A percentile compares a stretch with the other conserved stretches of the same genome.
Evolutionary conservation across 768 basidiomycete genomes (phyloP).

Genomic region (Obba rivulosa): DNA sequence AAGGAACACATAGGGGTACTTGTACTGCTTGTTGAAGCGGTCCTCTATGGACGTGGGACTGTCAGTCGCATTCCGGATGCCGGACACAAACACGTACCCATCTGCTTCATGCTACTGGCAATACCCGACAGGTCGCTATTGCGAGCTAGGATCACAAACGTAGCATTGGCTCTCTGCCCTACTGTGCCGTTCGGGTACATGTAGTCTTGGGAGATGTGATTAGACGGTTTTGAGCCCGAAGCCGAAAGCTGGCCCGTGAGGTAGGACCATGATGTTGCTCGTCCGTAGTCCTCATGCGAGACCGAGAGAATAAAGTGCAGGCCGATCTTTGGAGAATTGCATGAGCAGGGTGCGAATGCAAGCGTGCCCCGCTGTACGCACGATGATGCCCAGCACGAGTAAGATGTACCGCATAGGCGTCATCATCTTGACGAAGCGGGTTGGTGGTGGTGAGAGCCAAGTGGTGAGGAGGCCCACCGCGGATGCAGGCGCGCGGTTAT

Average conservation of each 20-base stretch:
- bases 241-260: slow-evolving; percentile 25
- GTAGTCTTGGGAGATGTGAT: slow-evolving; percentile 19
- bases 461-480: too few species aligned
- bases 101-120: slow-evolving; percentile 45
- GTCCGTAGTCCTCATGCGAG: slow-evolving; percentile 43
- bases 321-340: slow-evolving; percentile 34
- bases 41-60: slow-evolving; percentile 28
- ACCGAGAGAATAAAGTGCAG: slow-evolving; percentile 52
- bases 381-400: slow-evolving; percentile 31
- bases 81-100: slow-evolving; percentile 26
- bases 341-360: not conserved
- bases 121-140: slow-evolving; percentile 41
- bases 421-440: slow-evolving; percentile 37
- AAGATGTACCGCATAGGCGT: slow-evolving; percentile 57
- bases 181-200: slow-evolving; percentile 10
- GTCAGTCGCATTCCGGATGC: not conserved
- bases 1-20: slow-evolving; percentile 81
- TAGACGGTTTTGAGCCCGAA: not conserved
- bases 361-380: slow-evolving; percentile 10
- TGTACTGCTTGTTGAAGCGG: slow-evolving; percentile 54
- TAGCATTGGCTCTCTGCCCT: slow-evolving; percentile 45
- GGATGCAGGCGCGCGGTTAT: too few species aligned
- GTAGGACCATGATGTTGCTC: slow-evolving; percentile 37
- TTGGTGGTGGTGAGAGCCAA: too few species aligned
- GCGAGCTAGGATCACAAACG: slow-evolving; percentile 48